Base-by-base conservation (phyloP, 2,329 filamentous ascomycete species). In the Catunica adiposa region DNA sequence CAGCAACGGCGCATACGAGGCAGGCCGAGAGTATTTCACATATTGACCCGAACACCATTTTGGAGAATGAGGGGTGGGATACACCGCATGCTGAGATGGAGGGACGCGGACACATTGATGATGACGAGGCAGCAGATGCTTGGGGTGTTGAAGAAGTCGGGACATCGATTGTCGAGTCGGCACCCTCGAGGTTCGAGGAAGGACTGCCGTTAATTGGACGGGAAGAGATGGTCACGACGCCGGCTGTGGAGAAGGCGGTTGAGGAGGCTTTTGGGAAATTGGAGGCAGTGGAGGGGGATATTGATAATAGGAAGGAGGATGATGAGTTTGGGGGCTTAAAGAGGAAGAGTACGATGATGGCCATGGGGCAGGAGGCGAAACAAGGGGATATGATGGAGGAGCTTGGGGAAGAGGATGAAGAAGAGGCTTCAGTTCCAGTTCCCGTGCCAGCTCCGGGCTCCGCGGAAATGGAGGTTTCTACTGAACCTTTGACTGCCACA, bases 261-360 rank as follows among this genome's bases (percentile, higher is more conserved):
- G 65, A 67, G 14, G 26, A 37, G n/a, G 53, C 42, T 8, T 56
- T 56, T 51, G 51, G n/a, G 3, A 15, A 6, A 17, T 44, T 51
- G 5, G 31, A 47, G n/a, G 8, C 70, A 48, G 62, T 61, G 61
- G 61, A 11, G 38, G 29, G 29, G 29, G 29, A 11, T 5, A 11
- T 5, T 5, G 29, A 11, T 5, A 11, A 34, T 34, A 34, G 29
- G 29, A 5, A 34, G 29, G 29, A 60, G 29, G 29, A 60, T 23
- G n/a, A 61, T 40, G 42, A 50, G 31, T 42, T 47, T 9, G 31
- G 60, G 3, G 65, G 63, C 1, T 61, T 87, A n/a, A 74, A 80
- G 61, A 76, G 83, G 56, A 87, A 87, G 65, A 83, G 81, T 20
- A 88, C 84, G 0, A 73, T 76, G 62, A 79, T 87, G 65, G 82